Percentiles rank a stretch among this genome's conserved stretches.
These are phyloP conservation scores for Piromyces finnis DNA, from an alignment of 192 early-diverging fungal species.

Conservation along the genomic window DNA sequence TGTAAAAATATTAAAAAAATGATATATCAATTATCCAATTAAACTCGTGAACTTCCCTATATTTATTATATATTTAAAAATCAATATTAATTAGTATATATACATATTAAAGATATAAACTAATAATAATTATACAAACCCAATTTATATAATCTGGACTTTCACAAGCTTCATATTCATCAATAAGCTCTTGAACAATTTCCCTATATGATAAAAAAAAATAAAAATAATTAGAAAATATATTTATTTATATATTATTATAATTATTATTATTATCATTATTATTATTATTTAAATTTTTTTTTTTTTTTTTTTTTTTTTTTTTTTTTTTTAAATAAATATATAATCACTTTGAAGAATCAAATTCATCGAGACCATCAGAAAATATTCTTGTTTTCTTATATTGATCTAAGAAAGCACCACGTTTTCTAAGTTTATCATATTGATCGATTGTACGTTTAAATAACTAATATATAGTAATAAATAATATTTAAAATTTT, in stretches of 20 bases:
- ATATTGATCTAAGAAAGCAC: slow-evolving; percentile 92
- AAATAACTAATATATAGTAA: slow-evolving; percentile 53
- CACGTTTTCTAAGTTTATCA: slow-evolving; percentile 80
- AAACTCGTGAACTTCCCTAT: not conserved
- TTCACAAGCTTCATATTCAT: slow-evolving; percentile 91
- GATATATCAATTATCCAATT: not conserved
- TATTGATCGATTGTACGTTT: slow-evolving; percentile 83
- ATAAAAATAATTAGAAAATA: too few relatives aligned
- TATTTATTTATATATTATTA: too few relatives aligned
- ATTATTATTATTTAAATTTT: too few relatives aligned
- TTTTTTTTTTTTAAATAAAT: not conserved
- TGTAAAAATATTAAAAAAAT: too few relatives aligned
- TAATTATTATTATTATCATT: too few relatives aligned
- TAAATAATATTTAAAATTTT: not conserved
- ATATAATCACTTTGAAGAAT: slow-evolving; percentile 37
- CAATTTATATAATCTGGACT: slow-evolving; percentile 59
- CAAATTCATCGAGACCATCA: slow-evolving; percentile 78
- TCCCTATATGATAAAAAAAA: slow-evolving; percentile 19
- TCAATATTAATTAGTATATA: not conserved
- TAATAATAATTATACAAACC: not conserved
- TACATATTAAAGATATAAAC: too few relatives aligned
- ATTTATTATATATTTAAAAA: too few relatives aligned
- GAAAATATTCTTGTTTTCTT: slow-evolving; percentile 62
- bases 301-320: too few relatives aligned
- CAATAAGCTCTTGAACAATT: slow-evolving; percentile 77